Percentiles rank a stretch among this genome's conserved stretches.
These are phyloP conservation scores for Hortaea werneckii DNA, from an alignment of 2,329 filamentous ascomycete species.

Conservation along the genomic window DNA sequence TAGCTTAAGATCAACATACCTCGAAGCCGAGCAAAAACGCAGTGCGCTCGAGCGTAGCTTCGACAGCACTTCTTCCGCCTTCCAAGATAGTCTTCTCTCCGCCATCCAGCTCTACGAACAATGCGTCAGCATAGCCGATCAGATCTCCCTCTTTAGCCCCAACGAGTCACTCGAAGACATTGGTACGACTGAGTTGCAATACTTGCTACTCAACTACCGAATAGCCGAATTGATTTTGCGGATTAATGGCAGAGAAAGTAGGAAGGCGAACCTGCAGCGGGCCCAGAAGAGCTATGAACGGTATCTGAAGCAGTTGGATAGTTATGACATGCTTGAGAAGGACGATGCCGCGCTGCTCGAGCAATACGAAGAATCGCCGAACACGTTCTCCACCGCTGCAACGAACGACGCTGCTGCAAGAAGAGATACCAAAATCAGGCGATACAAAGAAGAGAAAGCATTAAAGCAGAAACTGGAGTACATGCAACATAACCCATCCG, in stretches of 20 bases:
- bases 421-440: constrained; percentile 74
- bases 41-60: constrained; percentile 51
- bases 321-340: constrained; percentile 61
- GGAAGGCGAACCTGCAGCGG: constrained; percentile 51
- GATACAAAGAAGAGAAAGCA: constrained; percentile 76
- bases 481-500: constrained; percentile 47
- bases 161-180: constrained; percentile 88
- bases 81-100: constrained; percentile 55
- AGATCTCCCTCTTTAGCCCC: constrained; percentile 73
- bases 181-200: constrained; percentile 71
- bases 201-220: constrained; percentile 67
- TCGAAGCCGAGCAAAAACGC: constrained; percentile 45
- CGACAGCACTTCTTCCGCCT: constrained; percentile 55
- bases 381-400: constrained; percentile 62
- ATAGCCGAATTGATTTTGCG: constrained; percentile 71
- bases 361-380: constrained; percentile 60
- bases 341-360: constrained; percentile 60
- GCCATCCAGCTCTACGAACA: constrained; percentile 64
- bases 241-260: constrained; percentile 48
- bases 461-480: constrained; percentile 74
- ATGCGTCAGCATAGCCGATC: constrained; percentile 58
- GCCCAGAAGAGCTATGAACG: constrained; percentile 65
- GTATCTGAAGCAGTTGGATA: constrained; percentile 67
- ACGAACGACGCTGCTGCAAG: constrained; percentile 56
- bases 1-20: constrained; percentile 45